Evolutionary conservation across 2,329 filamentous ascomycete species (phyloP), one percentile per base, ranked within the genome.

Genomic region (Corniculantispora saksenae): DNA sequence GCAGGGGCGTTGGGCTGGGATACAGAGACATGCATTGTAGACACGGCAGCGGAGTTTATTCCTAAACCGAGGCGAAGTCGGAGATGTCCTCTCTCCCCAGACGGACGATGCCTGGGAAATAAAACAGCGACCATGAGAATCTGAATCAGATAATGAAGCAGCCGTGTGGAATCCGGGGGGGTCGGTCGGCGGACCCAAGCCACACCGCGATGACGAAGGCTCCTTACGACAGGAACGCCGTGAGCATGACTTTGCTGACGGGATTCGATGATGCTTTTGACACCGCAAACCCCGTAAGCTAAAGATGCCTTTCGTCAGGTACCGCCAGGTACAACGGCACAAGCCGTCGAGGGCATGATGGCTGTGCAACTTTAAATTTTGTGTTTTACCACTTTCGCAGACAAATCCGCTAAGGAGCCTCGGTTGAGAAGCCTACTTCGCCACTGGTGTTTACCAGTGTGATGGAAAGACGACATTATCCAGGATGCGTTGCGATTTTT

Each of bases 171-270:
- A 29, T 15, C 32, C 19, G 50, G 23, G 35, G 9, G 17, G 4
- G n/a, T n/a, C n/a, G n/a, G n/a, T n/a, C n/a, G n/a, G n/a, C n/a
- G n/a, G 32, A 32, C 48, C 51, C 50, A 45, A 62, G 60, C 60
- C 60, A 62, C 60, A 47, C 50, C 23, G 8, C 23, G 60, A 62
- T 62, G 60, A 62, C 60, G 60, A 55, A 19, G 38, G 50, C 48
- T 27, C 32, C 23, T 29, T 38, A 61, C 35, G 58, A 48, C 51
- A 55, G n/a, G 15, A 19, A 21, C n/a, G 3, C 15, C n/a, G 53
- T 38, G 53, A 55, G 53, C 29, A 38, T 55, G 40, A 47, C n/a
- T 21, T 15, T 43, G 47, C 58, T 50, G 47, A 61, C 58, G 48
- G 58, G 48, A 61, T 61, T 61, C 58, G 21, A 50, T 35, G 32